A percentile compares a stretch with the other conserved stretches of the same genome.
These are phyloP conservation scores for Alternaria consortialis DNA, from an alignment of 2,329 filamentous ascomycete species.

Conservation along the genomic window DNA sequence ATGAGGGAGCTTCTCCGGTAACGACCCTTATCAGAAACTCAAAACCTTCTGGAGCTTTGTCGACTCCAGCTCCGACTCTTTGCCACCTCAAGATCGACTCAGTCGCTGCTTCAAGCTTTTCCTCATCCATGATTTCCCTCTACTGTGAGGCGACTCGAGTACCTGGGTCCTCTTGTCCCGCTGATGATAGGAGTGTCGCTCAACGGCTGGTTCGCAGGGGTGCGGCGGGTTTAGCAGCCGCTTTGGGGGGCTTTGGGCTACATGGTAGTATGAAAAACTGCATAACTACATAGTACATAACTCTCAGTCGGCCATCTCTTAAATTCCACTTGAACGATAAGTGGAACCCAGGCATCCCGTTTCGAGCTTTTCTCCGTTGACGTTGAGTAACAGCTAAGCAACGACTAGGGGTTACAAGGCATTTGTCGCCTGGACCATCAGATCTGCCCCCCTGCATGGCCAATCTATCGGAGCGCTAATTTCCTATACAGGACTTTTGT, in stretches of 20 bases:
- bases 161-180: neutral
- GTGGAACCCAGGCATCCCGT: too few species aligned
- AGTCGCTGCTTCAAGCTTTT: neutral
- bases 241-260: neutral
- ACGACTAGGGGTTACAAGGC: too few species aligned
- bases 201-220: neutral
- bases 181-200: neutral
- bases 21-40: neutral
- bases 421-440: too few species aligned
- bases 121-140: neutral
- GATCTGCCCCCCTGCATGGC: too few species aligned
- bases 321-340: too few species aligned
- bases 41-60: neutral
- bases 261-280: neutral
- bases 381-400: too few species aligned
- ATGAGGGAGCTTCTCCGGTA: slow-evolving; percentile 1
- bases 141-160: neutral
- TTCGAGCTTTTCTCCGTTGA: too few species aligned
- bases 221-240: neutral
- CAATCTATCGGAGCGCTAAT: too few species aligned
- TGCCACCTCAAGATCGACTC: neutral
- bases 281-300: neutral
- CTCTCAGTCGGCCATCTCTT: neutral
- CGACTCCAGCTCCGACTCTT: neutral
- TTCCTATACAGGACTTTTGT: too few species aligned